Evolutionary conservation across 2,329 filamentous ascomycete genomes (phyloP), one percentile per base, ranked within the genome.

Genomic region (Fusarium xylarioides): DNA sequence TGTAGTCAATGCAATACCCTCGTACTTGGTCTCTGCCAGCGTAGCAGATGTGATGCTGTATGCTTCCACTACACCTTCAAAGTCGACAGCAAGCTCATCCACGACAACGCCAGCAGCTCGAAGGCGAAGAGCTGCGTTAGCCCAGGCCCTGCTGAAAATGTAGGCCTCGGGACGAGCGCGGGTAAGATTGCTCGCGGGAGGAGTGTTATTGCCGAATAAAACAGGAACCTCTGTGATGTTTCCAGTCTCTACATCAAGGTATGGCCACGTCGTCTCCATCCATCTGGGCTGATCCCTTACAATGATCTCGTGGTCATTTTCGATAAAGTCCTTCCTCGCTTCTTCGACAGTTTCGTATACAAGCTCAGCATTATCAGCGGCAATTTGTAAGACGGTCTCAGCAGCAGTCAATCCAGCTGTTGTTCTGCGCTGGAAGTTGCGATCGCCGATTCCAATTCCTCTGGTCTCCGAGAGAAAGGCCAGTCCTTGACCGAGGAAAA

Each of bases 391-490:
- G 11, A 80, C 65, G 0, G 75, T 66, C 34, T 74, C 57, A 3
- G 77, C 71, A 66, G 80, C 77, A 0, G 73, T 76, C n/a, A 81
- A 38, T 0, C 77, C 80, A 0, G 79, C 71, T 0, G 78, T 76
- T 0, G 78, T 78, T 14, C 80, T 73, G 4, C 80, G 77, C 52
- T 79, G 75, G 8, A 75, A 81, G 15, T 81, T 70, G 12, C 79
- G 76, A 58, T 79, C 69, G 1, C 70, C 80, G 0, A 81, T 70
- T 0, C 76, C 66, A 7, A 81, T 80, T 1, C 80, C 80, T 23
- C 80, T 76, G 3, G 79, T 81, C 60, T 81, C 80, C 0, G 73
- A 74, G 1, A 81, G 64, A 40, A 81, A 79, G 1, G 78, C 74
- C 23, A 81, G 67, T n/a, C 79, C 72, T 53, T 81, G 80, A 3